A percentile compares a stretch with the other conserved stretches of the same genome.
These are phyloP conservation scores for Yarrowia bubula DNA, from an alignment of 805 yeast genomes.

Conservation along the genomic window DNA sequence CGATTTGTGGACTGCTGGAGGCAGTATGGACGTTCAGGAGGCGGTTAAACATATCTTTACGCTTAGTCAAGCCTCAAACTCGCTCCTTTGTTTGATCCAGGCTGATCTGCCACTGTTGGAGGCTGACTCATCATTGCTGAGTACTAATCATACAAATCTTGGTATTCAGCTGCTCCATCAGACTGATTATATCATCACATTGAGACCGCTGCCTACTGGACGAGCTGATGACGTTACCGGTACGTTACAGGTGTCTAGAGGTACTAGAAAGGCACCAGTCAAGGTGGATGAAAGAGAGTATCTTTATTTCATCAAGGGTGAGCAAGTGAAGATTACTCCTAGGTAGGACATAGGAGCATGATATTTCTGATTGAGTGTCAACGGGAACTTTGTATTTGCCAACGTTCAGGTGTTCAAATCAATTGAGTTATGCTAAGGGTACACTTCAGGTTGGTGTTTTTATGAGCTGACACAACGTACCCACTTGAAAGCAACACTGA, in stretches of 20 bases:
- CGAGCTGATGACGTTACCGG: constrained; percentile 10
- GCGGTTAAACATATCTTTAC: neutral
- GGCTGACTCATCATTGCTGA: neutral
- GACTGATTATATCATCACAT: neutral
- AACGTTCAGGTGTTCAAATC: too few species aligned
- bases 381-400: too few species aligned
- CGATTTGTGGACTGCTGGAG: constrained; percentile 7
- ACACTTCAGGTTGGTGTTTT: too few species aligned
- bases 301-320: constrained; percentile 6
- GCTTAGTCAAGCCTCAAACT: neutral
- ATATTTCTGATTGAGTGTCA: neutral
- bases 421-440: too few species aligned
- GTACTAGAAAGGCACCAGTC: neutral
- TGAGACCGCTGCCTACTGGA: constrained; percentile 2
- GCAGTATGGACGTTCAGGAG: neutral
- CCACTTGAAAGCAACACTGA: too few species aligned
- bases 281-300: constrained; percentile 8
- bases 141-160: neutral
- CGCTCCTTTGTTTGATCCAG: neutral
- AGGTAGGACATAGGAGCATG: neutral
- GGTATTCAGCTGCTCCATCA: constrained; percentile 8
- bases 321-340: neutral
- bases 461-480: too few species aligned
- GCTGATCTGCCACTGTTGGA: constrained; percentile 3
- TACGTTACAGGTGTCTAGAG: neutral